phyloP scores from a whole-genome alignment of 139 green algal genomes.

The Tetraselmis striata region DNA sequence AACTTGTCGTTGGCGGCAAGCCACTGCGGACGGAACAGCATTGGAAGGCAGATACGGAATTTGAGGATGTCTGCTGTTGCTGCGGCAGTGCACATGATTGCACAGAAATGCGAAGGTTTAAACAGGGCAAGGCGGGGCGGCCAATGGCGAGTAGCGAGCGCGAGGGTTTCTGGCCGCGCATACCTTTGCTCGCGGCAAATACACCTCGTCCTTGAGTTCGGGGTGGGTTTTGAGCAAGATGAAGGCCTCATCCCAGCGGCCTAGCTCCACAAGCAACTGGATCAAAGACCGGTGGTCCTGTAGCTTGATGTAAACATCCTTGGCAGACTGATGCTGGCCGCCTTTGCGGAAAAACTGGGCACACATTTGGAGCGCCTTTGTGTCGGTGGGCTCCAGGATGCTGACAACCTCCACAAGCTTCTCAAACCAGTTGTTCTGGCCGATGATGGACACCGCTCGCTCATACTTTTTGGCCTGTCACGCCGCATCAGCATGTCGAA shows the following conservation, averaged over 20 bases:
- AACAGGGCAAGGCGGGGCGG: no score
- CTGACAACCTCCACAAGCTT: constrained; percentile 55
- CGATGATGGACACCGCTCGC: constrained; percentile 58
- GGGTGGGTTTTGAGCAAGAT: constrained; percentile 46
- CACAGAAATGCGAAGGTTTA: no score
- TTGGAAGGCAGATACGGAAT: no score
- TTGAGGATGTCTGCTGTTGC: no score
- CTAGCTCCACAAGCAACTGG: constrained; percentile 45
- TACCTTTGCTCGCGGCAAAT: constrained; percentile 11
- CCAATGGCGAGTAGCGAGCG: no score
- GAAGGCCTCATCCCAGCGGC: constrained; percentile 67
- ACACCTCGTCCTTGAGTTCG: constrained; percentile 31
- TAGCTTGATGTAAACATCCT: constrained; percentile 64
- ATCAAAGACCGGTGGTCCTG: constrained; percentile 42
- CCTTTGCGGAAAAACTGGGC: constrained; percentile 25
- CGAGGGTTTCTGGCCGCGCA: no score
- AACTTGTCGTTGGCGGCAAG: constrained; percentile 39
- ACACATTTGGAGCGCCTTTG: constrained; percentile 20
- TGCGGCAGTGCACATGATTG: no score
- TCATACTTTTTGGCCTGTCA: constrained; percentile 60
- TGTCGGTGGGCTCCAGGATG: constrained; percentile 36
- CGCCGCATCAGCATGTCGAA: no score
- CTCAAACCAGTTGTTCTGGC: constrained; percentile 54
- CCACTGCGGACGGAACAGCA: constrained; percentile 60
- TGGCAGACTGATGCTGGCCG: constrained; percentile 47